Evolutionary conservation across 2,329 filamentous ascomycete genomes (phyloP).

Genomic region (Coleophoma eucalyptorum): DNA sequence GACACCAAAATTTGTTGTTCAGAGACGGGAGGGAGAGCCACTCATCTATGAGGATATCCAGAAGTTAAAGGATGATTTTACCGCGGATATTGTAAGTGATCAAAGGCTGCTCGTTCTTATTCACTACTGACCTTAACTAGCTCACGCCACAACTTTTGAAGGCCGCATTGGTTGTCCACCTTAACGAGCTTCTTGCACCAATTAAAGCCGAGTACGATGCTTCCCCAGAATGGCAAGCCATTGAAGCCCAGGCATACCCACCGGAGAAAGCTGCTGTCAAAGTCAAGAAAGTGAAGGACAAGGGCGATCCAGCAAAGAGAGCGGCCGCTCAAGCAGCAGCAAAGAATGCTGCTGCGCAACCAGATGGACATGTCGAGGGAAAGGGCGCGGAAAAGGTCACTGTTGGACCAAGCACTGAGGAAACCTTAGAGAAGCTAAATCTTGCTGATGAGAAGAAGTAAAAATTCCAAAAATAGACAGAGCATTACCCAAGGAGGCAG

Average conservation of each 20-base stretch:
- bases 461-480: neutral
- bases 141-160: slow-evolving; percentile 87
- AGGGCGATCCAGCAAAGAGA: slow-evolving; percentile 25
- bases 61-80: slow-evolving; percentile 76
- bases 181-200: slow-evolving; percentile 71
- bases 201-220: slow-evolving; percentile 72
- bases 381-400: slow-evolving; percentile 16
- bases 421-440: slow-evolving; percentile 22
- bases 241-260: slow-evolving; percentile 79
- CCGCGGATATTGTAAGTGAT: slow-evolving; percentile 64
- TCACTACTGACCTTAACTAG: slow-evolving; percentile 27
- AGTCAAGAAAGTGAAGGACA: slow-evolving; percentile 60
- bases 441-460: slow-evolving; percentile 17
- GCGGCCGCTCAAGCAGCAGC: slow-evolving; percentile 22
- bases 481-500: no score
- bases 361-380: slow-evolving; percentile 23
- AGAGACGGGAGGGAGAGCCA: slow-evolving; percentile 66
- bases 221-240: slow-evolving; percentile 75
- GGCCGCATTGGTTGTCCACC: slow-evolving; percentile 70
- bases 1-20: slow-evolving; percentile 62
- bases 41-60: slow-evolving; percentile 76
- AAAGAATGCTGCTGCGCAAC: slow-evolving; percentile 18
- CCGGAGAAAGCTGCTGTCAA: slow-evolving; percentile 67
- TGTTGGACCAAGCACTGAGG: slow-evolving; percentile 17
- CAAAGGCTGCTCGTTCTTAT: no score